Conservation (phyloP, 352 stramenopile species). For the Phytopythium delawarense region DNA sequence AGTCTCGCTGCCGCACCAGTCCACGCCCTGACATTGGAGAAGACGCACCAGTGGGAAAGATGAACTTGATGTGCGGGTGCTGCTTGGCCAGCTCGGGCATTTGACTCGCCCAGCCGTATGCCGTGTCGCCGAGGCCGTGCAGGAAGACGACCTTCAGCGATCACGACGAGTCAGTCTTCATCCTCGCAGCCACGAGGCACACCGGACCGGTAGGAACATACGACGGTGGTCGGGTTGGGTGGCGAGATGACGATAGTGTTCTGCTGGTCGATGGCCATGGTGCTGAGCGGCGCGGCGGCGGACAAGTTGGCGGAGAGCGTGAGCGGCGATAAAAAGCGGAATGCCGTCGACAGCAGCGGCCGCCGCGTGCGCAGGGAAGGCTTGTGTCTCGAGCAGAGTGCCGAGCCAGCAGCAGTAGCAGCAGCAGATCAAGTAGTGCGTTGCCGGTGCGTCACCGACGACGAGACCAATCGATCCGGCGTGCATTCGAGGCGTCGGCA, state of each 20-base stretch:
- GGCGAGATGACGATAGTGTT: slow-evolving; percentile 33
- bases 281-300: slow-evolving; percentile 7
- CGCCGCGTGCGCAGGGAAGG: not conserved
- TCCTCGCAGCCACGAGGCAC: not conserved
- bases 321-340: slow-evolving; percentile 3
- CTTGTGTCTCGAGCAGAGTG: not conserved
- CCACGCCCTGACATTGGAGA: not conserved
- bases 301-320: not conserved
- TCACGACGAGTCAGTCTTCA: not conserved
- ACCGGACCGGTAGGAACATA: not conserved
- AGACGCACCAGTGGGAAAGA: slow-evolving; percentile 58
- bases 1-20: not conserved
- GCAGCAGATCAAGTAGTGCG: not conserved
- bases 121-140: slow-evolving; percentile 92
- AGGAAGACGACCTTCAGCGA: slow-evolving; percentile 54
- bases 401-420: not conserved
- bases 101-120: slow-evolving; percentile 78
- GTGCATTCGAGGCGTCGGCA: too few species aligned
- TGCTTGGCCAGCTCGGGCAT: slow-evolving; percentile 52
- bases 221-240: slow-evolving; percentile 25
- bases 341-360: slow-evolving; percentile 1
- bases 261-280: slow-evolving; percentile 25
- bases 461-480: too few species aligned
- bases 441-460: too few species aligned
- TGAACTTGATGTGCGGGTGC: slow-evolving; percentile 71